These are phyloP conservation scores for Apiospora saccharicola DNA, from an alignment of 2,329 filamentous ascomycete genomes.

Conservation along the genomic window DNA sequence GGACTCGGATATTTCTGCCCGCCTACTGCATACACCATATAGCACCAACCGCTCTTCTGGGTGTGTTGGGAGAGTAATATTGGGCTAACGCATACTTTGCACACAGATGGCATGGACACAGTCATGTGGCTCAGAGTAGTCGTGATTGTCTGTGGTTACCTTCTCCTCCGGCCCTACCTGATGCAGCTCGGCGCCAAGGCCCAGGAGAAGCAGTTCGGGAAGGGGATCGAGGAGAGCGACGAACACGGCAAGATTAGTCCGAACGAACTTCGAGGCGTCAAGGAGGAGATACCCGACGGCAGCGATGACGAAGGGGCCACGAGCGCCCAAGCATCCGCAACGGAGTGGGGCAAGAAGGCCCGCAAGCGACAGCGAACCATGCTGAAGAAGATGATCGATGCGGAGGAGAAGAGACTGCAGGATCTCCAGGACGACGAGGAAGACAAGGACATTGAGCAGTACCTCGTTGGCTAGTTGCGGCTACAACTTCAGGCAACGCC, in stretches of 20 bases:
- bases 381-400: constrained; percentile 70
- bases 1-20: not conserved
- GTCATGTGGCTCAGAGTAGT: constrained; percentile 70
- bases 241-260: constrained; percentile 64
- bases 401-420: constrained; percentile 64
- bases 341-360: constrained; percentile 75
- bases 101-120: constrained; percentile 14
- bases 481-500: not conserved
- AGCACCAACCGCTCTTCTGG: not conserved
- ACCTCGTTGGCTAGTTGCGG: constrained; percentile 52
- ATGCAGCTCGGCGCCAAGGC: constrained; percentile 70
- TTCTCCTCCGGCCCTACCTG: constrained; percentile 77
- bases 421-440: constrained; percentile 68
- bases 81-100: not conserved
- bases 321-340: constrained; percentile 55
- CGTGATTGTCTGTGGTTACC: constrained; percentile 75
- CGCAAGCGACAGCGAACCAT: constrained; percentile 72
- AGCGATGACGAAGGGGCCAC: constrained; percentile 59
- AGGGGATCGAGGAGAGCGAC: constrained; percentile 51
- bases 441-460: constrained; percentile 79
- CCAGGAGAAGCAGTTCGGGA: constrained; percentile 70
- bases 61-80: not conserved
- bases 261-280: constrained; percentile 66
- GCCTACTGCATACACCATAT: not conserved
- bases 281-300: constrained; percentile 60